Conservation (phyloP, 78 protist genomes). For the Cavenderia fasciculata region DNA sequence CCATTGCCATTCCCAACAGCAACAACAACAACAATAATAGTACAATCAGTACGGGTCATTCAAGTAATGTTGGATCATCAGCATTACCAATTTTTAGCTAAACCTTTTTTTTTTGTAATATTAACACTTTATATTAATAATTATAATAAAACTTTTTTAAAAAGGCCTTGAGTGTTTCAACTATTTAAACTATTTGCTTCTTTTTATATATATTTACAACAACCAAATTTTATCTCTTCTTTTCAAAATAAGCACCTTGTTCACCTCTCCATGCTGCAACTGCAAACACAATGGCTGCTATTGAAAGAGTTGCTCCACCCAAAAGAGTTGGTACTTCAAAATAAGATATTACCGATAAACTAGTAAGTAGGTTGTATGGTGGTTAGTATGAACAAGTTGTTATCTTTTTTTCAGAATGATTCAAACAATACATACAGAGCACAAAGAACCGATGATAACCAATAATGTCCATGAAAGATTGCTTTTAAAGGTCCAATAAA, state of each 20-base stretch:
- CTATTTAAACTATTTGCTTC: no score
- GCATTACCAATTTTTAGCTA: no score
- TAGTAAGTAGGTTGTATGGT: neutral
- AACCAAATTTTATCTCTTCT: neutral
- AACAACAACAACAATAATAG: neutral
- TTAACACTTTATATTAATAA: no score
- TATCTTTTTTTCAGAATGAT: neutral
- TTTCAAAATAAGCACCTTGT: constrained; percentile 61
- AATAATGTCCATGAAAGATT: constrained; percentile 67
- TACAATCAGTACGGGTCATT: neutral
- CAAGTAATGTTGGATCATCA: no score
- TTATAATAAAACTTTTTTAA: no score
- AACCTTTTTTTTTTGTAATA: no score
- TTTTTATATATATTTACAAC: no score
- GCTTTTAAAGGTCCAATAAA: constrained; percentile 55
- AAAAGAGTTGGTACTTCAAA: constrained; percentile 66
- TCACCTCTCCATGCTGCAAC: constrained; percentile 52
- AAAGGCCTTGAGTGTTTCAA: no score
- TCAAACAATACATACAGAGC: neutral
- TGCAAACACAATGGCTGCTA: constrained; percentile 20
- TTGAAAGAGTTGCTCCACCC: constrained; percentile 21
- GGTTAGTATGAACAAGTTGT: neutral
- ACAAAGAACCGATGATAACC: constrained; percentile 8
- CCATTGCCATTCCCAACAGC: no score
- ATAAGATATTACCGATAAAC: constrained; percentile 14